Percentiles rank a stretch among this genome's conserved stretches.
phyloP scores from a whole-genome alignment of 345 rosid species.

The Populus nigra region DNA sequence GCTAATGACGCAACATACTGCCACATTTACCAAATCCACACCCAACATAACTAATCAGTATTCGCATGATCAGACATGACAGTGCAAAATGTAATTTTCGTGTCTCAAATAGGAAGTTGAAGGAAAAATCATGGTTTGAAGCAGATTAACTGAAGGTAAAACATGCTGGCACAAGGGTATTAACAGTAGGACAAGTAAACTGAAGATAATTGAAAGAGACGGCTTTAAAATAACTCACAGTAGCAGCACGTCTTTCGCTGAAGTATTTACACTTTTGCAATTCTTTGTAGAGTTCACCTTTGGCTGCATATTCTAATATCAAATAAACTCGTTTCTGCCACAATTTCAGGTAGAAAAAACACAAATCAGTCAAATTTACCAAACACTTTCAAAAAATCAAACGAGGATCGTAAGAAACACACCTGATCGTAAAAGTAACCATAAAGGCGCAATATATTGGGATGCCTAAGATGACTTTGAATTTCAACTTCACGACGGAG shows the following conservation, averaged over 20 bases:
- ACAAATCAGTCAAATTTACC: background rate
- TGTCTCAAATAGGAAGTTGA: background rate
- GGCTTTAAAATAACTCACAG: constrained; percentile 46
- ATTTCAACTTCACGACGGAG: constrained; percentile 95
- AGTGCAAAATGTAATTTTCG: background rate
- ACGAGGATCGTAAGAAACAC: background rate
- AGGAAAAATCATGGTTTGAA: background rate
- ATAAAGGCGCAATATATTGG: constrained; percentile 82
- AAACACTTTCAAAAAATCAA: constrained; percentile 3
- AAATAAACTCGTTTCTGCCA: constrained; percentile 81
- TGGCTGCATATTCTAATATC: constrained; percentile 81
- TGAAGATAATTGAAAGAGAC: background rate
- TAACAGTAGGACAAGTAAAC: background rate
- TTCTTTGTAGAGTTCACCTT: constrained; percentile 90
- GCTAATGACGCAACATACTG: constrained; percentile 98
- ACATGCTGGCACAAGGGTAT: background rate
- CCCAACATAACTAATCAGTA: background rate
- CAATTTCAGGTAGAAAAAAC: constrained; percentile 7
- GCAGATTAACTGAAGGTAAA: background rate
- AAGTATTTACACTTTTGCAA: constrained; percentile 87
- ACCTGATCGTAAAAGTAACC: constrained; percentile 99
- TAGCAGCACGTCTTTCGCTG: constrained; percentile 87
- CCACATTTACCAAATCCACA: constrained; percentile 14
- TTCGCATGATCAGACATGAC: background rate
- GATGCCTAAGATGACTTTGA: constrained; percentile 91